Base-by-base conservation (phyloP, 306 rosid genomes). In the Senna tora region DNA sequence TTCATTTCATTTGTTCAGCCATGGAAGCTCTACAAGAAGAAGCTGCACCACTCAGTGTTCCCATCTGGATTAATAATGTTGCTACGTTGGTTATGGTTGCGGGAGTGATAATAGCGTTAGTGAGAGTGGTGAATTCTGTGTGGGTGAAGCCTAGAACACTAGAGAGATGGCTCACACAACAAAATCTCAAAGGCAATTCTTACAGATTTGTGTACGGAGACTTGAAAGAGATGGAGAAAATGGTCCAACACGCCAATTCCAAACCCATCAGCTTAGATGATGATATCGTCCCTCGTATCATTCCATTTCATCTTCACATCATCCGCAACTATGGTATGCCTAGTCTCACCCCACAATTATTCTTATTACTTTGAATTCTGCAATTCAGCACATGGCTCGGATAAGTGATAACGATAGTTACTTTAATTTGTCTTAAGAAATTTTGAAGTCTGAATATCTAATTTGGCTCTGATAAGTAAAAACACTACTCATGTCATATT, bases 191-290 rank as follows among this genome's bases (percentile, higher is more conserved):
- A n/a, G 79, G 79, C 22, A 75, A 56, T 41, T 20, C 74, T 4
- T 75, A 75, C 74, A 56, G 7, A 15, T 1, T 63, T 66, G 8
- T 75, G 4, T 32, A 55, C 14, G 79, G 79, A 56, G 79, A 75
- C 52, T 19, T 56, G 2, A 75, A 46, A 49, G 20, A 36, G 9
- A 7, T 21, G 0, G 0, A 11, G 6, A 14, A 1, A 8, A 42
- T 42, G 73, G 4, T 13, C 0, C 0, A 2, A 16, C 42, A 54
- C 16, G 73, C 74, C 47, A 25, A 0, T 38, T 38, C 60, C 9
- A 22, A 54, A n/a, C 36, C 60, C 9, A 54, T 54, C 3, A 11
- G 0, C 9, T 0, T 54, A 22, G 9, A 12, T 12, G 60, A 54
- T 9, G 15, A 54, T 6, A 22, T 54, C 8, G 2, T 54, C 25